Evolutionary conservation across 2,329 filamentous ascomycete genomes (phyloP).

Genomic region (Aspergillus sp.): DNA sequence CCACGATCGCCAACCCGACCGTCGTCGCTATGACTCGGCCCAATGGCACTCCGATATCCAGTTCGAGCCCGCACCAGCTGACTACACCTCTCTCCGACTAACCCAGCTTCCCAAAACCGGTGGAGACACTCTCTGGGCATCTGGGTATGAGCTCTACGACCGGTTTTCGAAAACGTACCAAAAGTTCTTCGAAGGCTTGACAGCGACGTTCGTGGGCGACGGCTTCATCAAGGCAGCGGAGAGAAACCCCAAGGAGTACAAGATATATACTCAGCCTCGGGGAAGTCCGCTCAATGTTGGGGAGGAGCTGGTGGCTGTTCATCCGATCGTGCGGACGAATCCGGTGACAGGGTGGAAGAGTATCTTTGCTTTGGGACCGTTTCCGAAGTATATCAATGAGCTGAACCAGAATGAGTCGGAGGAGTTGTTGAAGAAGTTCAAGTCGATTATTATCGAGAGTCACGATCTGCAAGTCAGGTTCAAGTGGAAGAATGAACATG

Average conservation of each 20-base stretch:
- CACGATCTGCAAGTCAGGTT: conserved; percentile 46
- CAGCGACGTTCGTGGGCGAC: conserved; percentile 37
- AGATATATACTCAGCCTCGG: conserved; percentile 31
- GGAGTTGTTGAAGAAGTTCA: conserved; percentile 37
- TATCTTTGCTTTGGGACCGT: conserved; percentile 37
- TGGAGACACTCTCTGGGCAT: conserved; percentile 67
- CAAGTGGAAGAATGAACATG: conserved; percentile 43
- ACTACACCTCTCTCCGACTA: conserved; percentile 63
- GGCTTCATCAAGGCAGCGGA: conserved; percentile 35
- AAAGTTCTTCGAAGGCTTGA: conserved; percentile 44
- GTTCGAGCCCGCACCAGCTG: conserved; percentile 64
- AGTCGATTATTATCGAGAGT: conserved; percentile 42
- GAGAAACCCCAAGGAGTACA: conserved; percentile 26
- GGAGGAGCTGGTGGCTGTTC: conserved; percentile 50
- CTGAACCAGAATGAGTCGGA: conserved; percentile 36
- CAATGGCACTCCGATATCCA: conserved; percentile 62
- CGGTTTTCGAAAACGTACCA: conserved; percentile 43
- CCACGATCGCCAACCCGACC: background rate
- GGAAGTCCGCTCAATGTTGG: conserved; percentile 62
- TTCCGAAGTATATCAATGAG: conserved; percentile 36
- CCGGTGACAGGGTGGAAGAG: conserved; percentile 45
- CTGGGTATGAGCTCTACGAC: conserved; percentile 58
- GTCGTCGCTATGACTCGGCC: background rate
- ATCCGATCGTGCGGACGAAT: conserved; percentile 56
- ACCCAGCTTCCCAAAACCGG: conserved; percentile 59